Base-by-base conservation (phyloP, 192 early-diverging fungal species). In the Tieghemiomyces parasiticus region DNA sequence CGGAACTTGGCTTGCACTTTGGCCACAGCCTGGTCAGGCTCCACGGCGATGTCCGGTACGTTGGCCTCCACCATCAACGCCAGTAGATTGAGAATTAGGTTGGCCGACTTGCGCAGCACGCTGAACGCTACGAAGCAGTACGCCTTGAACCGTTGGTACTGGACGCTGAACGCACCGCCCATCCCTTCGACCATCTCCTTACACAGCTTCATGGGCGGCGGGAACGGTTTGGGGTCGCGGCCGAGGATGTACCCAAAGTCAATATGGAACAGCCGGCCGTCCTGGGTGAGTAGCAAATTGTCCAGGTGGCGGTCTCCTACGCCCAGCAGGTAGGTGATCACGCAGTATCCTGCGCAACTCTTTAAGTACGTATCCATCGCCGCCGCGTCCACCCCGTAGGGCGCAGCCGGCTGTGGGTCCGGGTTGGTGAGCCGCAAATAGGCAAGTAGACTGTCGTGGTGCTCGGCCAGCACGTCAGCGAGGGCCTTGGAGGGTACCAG, bases 141-240 rank as follows among this genome's bases (percentile, higher is more conserved):
- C 25, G 82, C 82, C 68, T 83, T 84, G 76, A 99, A 99, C 42
- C 82, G 80, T 66, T 90, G 87, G 73, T 92, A 99, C 59, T 83
- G 79, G 20, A 76, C 82, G 24, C 92, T 92, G 38, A 81, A 77
- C 31, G 89, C 82, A 29, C 95, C 95, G 35, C 97, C 97, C 93
- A 99, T 95, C 0, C 89, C 93, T 64, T 99, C 97, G 6, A 99
- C 91, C 97, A 99, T 99, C 77, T 99, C 97, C 64, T 94, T 95
- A 65, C 89, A 93, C 34, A 99, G 81, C 70, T 99, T 99, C 94
- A 99, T 99, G 0, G 97, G 97, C 16, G 97, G 95, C 35, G 97
- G 97, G 76, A 99, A 99, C 4, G 97, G 97, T 66, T 99, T 99
- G 1, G 97, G 97, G 60, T 99, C 97, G 49, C 97, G 80, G 4